Evolutionary conservation across 176 grass and related monocot genomes (phyloP), one percentile per base, ranked within the genome.

Genomic region (Musa acuminata): DNA sequence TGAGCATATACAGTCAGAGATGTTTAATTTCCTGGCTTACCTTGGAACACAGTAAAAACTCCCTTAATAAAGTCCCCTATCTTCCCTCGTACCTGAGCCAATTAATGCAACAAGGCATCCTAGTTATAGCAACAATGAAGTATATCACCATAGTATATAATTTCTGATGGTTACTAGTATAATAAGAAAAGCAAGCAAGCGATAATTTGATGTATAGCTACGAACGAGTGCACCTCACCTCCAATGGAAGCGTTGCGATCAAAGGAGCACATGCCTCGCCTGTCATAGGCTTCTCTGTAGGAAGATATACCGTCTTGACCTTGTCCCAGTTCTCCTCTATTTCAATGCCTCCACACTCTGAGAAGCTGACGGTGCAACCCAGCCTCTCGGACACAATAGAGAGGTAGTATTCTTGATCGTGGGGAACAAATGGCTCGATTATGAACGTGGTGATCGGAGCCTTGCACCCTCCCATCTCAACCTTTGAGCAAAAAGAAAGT

Each of bases 31-130:
- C 54, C 57, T 59, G 2, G 23, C 25, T 49, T 82, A 96, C 93
- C 89, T 88, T 90, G 85, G 84, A 96, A 92, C n/a, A 96, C 93
- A 77, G 83, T 55, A 80, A 96, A 96, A 50, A 92, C 93, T 62
- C 85, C 89, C 80, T 80, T 90, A 22, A 96, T 86, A 67, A 96
- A 96, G 53, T 89, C 89, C 59, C 85, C 93, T 51, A 96, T 92
- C 71, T 92, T 96, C 49, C 79, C 89, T 10, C 89, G 83, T 17
- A 91, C 87, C 89, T 96, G 63, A 80, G 57, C 26, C 13, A 27
- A 19, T 26, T 17, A 55, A 21, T n/a, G n/a, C n/a, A n/a, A n/a
- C n/a, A n/a, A n/a, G n/a, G n/a, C n/a, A n/a, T n/a, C n/a, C n/a
- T n/a, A n/a, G n/a, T n/a, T n/a, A n/a, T n/a, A n/a, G n/a, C n/a